Base-by-base conservation (phyloP, 2,329 filamentous ascomycete species). In the Moelleriella libera region DNA sequence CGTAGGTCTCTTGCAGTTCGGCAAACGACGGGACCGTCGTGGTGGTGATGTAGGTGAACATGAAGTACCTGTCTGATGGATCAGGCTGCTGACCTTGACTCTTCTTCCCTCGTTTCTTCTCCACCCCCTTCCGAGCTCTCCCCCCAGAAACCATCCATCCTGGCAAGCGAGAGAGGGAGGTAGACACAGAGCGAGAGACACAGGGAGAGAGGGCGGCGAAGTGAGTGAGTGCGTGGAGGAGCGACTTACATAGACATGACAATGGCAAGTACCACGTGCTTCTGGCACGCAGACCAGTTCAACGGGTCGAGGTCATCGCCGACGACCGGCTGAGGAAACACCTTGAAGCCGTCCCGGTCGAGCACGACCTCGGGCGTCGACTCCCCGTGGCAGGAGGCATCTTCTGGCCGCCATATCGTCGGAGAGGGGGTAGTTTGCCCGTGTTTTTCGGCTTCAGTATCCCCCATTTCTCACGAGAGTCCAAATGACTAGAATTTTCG, bases 21-120 rank as follows among this genome's bases (percentile, higher is more conserved):
- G 66, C 58, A 51, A 76, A 78, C 0, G 73, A 74, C 2, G 74
- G 72, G 1, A 78, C 70, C 0, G 73, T 74, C 0, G 70, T 74
- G 1, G 74, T 78, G 0, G 74, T 77, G 50, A 77, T 66, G 59
- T 76, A 78, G 12, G 75, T 77, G 60, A 78, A 75, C 51, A 78
- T 60, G 54, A 77, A 78, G 53, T 76, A 75, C 51, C 70, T 73
- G 34, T 8, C 34, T 37, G 34, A 21, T 21, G 21, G 21, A 21
- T 21, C 21, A 21, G 21, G 21, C 21, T 21, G 21, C 21, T 21
- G 21, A 21, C 21, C 21, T 21, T 21, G 3, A 3, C 0, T 21
- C 21, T 21, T 21, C 21, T 21, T 21, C 21, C 21, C 21, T 21
- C 21, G 21, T 21, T 21, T 21, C 21, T 21, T 21, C 21, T 21